phyloP scores from a whole-genome alignment of 1,284 basidiomycete species.

The Puccinia coronata region DNA sequence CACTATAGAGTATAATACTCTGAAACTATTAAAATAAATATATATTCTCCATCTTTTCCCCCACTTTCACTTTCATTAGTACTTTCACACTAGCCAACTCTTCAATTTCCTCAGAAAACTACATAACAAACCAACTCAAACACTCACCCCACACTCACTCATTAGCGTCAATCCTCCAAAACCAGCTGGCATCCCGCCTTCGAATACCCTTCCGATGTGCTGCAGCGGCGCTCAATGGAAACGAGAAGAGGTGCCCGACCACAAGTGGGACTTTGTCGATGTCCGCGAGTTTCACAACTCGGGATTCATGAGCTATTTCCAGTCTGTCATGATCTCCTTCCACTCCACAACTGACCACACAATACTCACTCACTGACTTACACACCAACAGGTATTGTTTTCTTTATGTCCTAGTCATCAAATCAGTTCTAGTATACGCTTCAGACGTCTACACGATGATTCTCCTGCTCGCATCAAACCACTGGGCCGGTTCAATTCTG shows the following conservation, averaged over 20 bases:
- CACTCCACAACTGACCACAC: no score
- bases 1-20: no score
- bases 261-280: conserved; percentile 50
- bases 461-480: conserved; percentile 85
- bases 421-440: conserved; percentile 91
- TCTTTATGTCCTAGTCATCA: conserved; percentile 87
- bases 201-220: no score
- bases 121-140: no score
- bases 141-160: no score
- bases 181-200: no score
- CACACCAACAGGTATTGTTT: conserved; percentile 71
- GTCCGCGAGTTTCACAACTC: conserved; percentile 45
- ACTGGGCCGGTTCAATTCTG: conserved; percentile 89
- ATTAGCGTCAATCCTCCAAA: no score
- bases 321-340: conserved; percentile 24
- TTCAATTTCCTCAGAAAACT: no score
- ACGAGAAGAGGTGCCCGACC: conserved; percentile 48
- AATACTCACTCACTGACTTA: not conserved
- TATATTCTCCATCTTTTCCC: no score
- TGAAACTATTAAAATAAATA: no score
- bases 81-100: no score
- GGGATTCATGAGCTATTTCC: conserved; percentile 40
- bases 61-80: no score
- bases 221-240: conserved; percentile 48
- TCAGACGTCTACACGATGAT: conserved; percentile 97